These are phyloP conservation scores for Xylaria telfairii DNA, from an alignment of 495 filamentous ascomycete species.

Conservation along the genomic window DNA sequence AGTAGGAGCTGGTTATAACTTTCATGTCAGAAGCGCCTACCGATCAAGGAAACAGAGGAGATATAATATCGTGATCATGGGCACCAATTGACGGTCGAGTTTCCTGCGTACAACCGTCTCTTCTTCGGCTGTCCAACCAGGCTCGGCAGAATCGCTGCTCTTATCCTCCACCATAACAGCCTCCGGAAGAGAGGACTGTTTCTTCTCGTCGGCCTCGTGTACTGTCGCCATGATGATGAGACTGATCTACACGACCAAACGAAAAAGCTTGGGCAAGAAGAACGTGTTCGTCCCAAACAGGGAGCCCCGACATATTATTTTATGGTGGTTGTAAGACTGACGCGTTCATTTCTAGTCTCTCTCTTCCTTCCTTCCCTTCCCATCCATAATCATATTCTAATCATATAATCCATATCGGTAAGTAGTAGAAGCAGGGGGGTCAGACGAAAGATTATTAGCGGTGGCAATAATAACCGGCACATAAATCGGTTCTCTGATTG, in stretches of 20 bases:
- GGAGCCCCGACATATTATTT: conserved; percentile 1
- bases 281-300: background rate
- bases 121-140: conserved; percentile 54
- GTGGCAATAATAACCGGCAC: conserved; percentile 31
- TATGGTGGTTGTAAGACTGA: conserved; percentile 3
- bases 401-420: conserved; percentile 12
- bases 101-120: conserved; percentile 57
- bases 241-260: background rate
- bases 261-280: background rate
- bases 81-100: conserved; percentile 59
- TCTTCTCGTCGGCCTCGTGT: conserved; percentile 35
- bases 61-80: conserved; percentile 60
- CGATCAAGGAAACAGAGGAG: conserved; percentile 58
- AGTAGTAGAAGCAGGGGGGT: conserved; percentile 21
- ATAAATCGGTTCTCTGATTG: conserved; percentile 35
- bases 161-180: conserved; percentile 36
- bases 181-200: conserved; percentile 29
- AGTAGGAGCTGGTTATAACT: background rate
- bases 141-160: conserved; percentile 34
- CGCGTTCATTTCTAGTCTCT: background rate
- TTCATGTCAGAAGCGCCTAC: conserved; percentile 27
- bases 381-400: background rate
- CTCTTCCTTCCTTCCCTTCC: background rate
- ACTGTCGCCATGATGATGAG: conserved; percentile 34
- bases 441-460: conserved; percentile 21